A percentile compares a stretch with the other conserved stretches of the same genome.
phyloP scores from a whole-genome alignment of 768 basidiomycete genomes.

The Dacryopinax spathularia region DNA sequence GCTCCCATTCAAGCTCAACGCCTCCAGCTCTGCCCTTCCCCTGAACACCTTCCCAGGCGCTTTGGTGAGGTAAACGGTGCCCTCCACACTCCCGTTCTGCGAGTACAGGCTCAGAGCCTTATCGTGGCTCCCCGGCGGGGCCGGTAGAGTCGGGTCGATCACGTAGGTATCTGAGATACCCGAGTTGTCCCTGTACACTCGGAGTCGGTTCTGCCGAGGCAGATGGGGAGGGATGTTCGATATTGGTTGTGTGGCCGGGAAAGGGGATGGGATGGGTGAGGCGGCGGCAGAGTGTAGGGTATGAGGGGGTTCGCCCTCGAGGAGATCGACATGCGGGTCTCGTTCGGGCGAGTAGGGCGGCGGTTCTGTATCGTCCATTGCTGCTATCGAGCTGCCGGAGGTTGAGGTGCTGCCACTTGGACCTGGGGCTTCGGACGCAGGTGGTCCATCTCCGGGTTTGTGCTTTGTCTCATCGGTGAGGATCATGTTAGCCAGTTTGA shows the following conservation, averaged over 20 bases:
- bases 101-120: conserved; percentile 1
- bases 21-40: neutral
- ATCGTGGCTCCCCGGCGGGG: neutral
- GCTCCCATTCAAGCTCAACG: neutral
- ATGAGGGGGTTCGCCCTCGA: too few relatives aligned
- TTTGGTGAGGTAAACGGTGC: neutral
- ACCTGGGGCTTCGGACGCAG: neutral
- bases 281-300: too few relatives aligned
- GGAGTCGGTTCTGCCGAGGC: conserved; percentile 1
- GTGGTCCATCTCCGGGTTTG: neutral
- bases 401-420: neutral
- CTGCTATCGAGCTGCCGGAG: neutral
- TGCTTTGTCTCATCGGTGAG: neutral
- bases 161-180: neutral
- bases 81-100: neutral
- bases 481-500: neutral
- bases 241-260: too few relatives aligned
- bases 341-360: neutral
- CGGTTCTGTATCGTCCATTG: neutral
- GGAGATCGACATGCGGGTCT: neutral
- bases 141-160: neutral
- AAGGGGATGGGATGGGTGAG: too few relatives aligned
- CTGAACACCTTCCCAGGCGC: neutral
- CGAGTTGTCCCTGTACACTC: neutral
- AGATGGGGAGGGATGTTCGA: neutral